phyloP scores from a whole-genome alignment of 331 rosid species.

The Ulmus americana region DNA sequence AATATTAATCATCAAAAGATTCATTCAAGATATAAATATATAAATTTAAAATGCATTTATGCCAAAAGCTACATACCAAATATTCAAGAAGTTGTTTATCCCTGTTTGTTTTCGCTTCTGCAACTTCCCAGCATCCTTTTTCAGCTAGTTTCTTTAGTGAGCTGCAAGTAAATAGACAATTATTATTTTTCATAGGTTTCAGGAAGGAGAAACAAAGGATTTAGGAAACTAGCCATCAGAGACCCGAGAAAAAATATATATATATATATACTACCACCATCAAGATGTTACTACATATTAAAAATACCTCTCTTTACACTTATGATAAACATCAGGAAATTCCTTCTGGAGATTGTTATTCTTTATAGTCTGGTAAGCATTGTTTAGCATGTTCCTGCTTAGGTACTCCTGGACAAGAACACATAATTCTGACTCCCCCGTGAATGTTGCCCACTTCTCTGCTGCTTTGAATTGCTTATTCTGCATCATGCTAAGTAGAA shows the following conservation, averaged over 20 bases:
- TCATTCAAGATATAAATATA: neutral
- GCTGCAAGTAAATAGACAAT: conserved; percentile 37
- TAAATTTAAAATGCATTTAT: conserved; percentile 17
- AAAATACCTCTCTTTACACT: conserved; percentile 74
- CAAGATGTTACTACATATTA: conserved; percentile 16
- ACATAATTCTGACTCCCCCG: conserved; percentile 70
- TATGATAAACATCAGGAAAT: conserved; percentile 68
- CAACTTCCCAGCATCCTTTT: conserved; percentile 97
- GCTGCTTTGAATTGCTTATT: conserved; percentile 73
- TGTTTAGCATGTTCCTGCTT: conserved; percentile 60
- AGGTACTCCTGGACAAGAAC: conserved; percentile 56
- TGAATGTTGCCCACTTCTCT: conserved; percentile 89
- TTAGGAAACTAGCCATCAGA: conserved; percentile 18
- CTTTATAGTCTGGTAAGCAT: conserved; percentile 66
- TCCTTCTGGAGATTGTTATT: conserved; percentile 67
- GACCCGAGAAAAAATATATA: neutral
- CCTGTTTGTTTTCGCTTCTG: conserved; percentile 60
- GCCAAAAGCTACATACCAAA: conserved; percentile 52
- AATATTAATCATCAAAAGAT: neutral
- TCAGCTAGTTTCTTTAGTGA: conserved; percentile 75
- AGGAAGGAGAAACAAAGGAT: conserved; percentile 14
- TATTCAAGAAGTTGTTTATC: conserved; percentile 76
- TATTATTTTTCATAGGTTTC: conserved; percentile 18
- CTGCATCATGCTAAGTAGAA: conserved; percentile 62
- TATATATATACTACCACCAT: neutral